A percentile compares a stretch with the other conserved stretches of the same genome.
phyloP scores from a whole-genome alignment of 2,329 filamentous ascomycete genomes.

The Sclerotinia sclerotiorum region DNA sequence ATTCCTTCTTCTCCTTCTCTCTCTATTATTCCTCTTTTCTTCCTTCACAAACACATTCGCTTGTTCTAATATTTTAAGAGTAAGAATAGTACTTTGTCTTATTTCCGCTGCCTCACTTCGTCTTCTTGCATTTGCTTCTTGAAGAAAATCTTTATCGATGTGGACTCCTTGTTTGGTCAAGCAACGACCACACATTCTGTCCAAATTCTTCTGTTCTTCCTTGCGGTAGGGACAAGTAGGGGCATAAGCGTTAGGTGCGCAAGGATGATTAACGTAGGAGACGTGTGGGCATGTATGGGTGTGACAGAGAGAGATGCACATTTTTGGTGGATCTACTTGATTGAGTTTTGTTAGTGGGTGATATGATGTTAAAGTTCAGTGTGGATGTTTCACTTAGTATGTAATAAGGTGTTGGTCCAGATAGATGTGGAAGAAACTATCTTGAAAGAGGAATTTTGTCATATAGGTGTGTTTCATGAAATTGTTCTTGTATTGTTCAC shows the following conservation, averaged over 20 bases:
- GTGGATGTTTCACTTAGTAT: not conserved
- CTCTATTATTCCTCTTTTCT: not conserved
- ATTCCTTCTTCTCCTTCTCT: not conserved
- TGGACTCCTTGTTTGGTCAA: not conserved
- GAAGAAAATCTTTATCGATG: not conserved
- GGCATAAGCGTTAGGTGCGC: not conserved
- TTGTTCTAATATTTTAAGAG: not conserved
- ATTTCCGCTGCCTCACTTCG: not conserved
- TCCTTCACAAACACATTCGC: not conserved
- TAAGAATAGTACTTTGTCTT: not conserved
- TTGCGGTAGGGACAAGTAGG: not conserved
- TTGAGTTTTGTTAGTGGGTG: not conserved
- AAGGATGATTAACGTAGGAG: not conserved
- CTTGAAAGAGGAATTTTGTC: too few species aligned
- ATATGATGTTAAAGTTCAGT: not conserved
- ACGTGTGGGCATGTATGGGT: not conserved
- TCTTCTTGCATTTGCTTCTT: not conserved
- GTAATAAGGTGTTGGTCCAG: too few species aligned
- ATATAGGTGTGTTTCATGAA: not conserved
- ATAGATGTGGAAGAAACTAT: too few species aligned
- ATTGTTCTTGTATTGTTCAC: not conserved
- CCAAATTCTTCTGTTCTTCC: not conserved
- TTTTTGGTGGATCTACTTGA: not conserved
- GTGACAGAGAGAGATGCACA: constrained; percentile 12
- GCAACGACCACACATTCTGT: not conserved